Evolutionary conservation across 2,329 filamentous ascomycete species (phyloP).

Genomic region (Neocatenulostroma microsporum): DNA sequence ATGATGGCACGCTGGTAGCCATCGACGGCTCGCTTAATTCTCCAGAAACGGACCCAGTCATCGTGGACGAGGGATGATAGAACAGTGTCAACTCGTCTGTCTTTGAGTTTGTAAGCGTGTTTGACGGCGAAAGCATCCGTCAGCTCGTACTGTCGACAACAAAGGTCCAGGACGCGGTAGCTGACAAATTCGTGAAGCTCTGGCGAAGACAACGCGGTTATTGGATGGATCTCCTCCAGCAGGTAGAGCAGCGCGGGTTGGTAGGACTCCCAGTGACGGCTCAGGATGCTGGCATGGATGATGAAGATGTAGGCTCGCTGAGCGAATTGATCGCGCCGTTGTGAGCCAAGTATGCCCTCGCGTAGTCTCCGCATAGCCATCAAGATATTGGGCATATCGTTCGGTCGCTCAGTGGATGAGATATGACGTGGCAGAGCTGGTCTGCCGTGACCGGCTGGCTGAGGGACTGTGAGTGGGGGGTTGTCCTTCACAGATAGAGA

Average conservation of each 20-base stretch:
- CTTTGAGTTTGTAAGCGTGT: slow-evolving; percentile 52
- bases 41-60: slow-evolving; percentile 74
- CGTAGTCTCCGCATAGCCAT: slow-evolving; percentile 84
- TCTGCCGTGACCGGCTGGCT: slow-evolving; percentile 17
- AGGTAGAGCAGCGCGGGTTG: slow-evolving; percentile 78
- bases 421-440: slow-evolving; percentile 16
- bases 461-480: slow-evolving; percentile 10
- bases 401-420: slow-evolving; percentile 39
- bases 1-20: slow-evolving; percentile 72
- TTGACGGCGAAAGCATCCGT: slow-evolving; percentile 64
- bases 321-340: slow-evolving; percentile 70
- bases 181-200: slow-evolving; percentile 72
- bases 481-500: slow-evolving; percentile 44
- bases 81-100: slow-evolving; percentile 60
- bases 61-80: slow-evolving; percentile 67
- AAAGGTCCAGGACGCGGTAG: slow-evolving; percentile 79
- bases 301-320: slow-evolving; percentile 88
- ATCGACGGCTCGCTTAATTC: slow-evolving; percentile 63
- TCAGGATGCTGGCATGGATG: slow-evolving; percentile 73
- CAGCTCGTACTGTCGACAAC: slow-evolving; percentile 72
- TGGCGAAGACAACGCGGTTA: slow-evolving; percentile 56
- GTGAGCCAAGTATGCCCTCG: slow-evolving; percentile 76
- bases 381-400: slow-evolving; percentile 65
- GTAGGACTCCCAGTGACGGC: slow-evolving; percentile 78
- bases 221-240: slow-evolving; percentile 61